phyloP scores from a whole-genome alignment of 768 basidiomycete genomes.

The Peribolospora baueri region DNA sequence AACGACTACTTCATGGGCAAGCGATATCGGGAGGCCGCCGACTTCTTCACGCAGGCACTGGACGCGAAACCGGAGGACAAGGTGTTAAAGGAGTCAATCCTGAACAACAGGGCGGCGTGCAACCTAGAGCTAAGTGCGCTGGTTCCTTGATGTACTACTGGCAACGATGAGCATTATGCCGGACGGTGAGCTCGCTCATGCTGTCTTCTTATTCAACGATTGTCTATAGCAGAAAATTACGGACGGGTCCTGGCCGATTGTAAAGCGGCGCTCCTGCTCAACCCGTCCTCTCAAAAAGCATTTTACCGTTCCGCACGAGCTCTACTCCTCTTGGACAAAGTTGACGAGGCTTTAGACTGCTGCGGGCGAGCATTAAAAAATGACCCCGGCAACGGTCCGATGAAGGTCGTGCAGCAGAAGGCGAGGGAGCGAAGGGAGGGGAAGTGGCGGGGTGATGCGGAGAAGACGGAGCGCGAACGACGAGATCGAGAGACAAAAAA shows the following conservation, averaged over 20 bases:
- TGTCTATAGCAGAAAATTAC: constrained; percentile 42
- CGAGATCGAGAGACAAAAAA: constrained; percentile 26
- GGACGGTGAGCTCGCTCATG: not conserved
- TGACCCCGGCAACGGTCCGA: constrained; percentile 28
- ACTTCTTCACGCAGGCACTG: constrained; percentile 74
- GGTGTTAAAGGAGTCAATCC: constrained; percentile 25
- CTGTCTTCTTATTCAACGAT: not conserved
- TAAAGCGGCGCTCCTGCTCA: constrained; percentile 32
- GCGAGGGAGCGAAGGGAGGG: constrained; percentile 4
- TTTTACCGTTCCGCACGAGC: constrained; percentile 64
- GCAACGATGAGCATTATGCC: not conserved
- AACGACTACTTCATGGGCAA: constrained; percentile 82
- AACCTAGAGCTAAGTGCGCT: constrained; percentile 61
- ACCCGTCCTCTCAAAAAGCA: constrained; percentile 41
- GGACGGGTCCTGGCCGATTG: constrained; percentile 68
- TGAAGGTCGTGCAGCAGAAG: constrained; percentile 24
- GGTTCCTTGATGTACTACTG: not conserved
- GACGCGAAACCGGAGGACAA: constrained; percentile 53
- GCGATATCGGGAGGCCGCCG: constrained; percentile 59
- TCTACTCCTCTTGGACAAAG: constrained; percentile 43
- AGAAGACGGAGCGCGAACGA: constrained; percentile 14
- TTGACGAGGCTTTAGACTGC: constrained; percentile 53
- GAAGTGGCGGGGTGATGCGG: constrained; percentile 15
- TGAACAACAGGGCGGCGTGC: constrained; percentile 72
- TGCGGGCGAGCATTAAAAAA: constrained; percentile 20